These are phyloP conservation scores for Candida taoyuanica DNA, from an alignment of 805 yeast species.

Conservation along the genomic window DNA sequence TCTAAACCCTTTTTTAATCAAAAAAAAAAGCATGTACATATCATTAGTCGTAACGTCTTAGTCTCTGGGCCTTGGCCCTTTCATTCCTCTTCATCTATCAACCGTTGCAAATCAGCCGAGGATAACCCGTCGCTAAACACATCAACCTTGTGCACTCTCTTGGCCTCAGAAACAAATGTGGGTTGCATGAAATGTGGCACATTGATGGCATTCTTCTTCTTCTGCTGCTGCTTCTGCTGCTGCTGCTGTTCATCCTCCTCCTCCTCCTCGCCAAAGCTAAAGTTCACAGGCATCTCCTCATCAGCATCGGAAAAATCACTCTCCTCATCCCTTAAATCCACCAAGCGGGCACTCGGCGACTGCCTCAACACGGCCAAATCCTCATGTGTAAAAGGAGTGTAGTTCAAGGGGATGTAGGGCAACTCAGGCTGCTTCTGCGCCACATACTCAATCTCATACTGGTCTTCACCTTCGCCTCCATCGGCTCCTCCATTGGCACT, in stretches of 20 bases:
- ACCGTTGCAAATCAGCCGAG: constrained; percentile 18
- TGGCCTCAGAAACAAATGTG: constrained; percentile 24
- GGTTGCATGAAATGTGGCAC: constrained; percentile 25
- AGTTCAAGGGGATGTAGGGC: constrained; percentile 41
- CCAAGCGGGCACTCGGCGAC: constrained; percentile 20
- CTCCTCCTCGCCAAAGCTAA: constrained; percentile 28
- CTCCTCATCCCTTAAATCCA: neutral
- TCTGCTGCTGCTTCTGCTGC: neutral
- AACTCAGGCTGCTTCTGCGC: constrained; percentile 36
- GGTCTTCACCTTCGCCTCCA: constrained; percentile 20
- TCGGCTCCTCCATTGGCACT: neutral
- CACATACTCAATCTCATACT: constrained; percentile 44
- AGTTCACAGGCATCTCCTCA: constrained; percentile 21
- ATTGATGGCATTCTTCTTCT: neutral
- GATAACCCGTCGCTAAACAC: constrained; percentile 21
- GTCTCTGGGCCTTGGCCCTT: too few species aligned
- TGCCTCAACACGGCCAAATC: constrained; percentile 28
- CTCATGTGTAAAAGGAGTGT: constrained; percentile 35
- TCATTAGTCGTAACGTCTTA: neutral
- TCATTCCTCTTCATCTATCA: constrained; percentile 19
- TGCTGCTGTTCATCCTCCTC: constrained; percentile 21
- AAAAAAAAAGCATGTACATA: neutral
- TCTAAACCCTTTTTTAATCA: constrained; percentile 1
- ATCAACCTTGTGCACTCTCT: constrained; percentile 8
- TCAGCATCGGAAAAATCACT: constrained; percentile 13